Percentiles rank a stretch among this genome's conserved stretches.
phyloP scores from a whole-genome alignment of 2,329 filamentous ascomycete species.

The Hymenoscyphus occultus region DNA sequence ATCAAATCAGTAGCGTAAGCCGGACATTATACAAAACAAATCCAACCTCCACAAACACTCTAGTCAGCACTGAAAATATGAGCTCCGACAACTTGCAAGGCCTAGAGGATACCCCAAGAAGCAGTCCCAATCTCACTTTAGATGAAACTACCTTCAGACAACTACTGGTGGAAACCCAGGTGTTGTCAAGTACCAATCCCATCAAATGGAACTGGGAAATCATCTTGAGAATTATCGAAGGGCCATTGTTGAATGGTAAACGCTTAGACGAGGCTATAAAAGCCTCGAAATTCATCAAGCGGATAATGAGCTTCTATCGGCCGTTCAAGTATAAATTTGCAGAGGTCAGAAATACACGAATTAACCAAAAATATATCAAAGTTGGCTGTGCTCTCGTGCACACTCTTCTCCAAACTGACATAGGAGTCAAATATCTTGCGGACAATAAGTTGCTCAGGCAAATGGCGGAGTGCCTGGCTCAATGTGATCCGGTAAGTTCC shows the following conservation, averaged over 20 bases:
- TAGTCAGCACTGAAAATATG: constrained; percentile 28
- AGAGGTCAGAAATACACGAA: constrained; percentile 83
- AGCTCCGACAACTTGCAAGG: constrained; percentile 48
- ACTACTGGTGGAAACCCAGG: constrained; percentile 72
- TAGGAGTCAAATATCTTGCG: constrained; percentile 79
- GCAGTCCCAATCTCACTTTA: constrained; percentile 47
- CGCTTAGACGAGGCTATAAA: constrained; percentile 91
- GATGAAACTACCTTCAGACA: constrained; percentile 64
- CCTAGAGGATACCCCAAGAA: constrained; percentile 57
- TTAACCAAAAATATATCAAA: constrained; percentile 89
- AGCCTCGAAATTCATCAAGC: constrained; percentile 93
- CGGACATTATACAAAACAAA: constrained; percentile 82
- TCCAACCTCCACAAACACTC: constrained; percentile 40
- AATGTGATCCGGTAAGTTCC: constrained; percentile 76
- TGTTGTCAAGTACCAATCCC: constrained; percentile 85
- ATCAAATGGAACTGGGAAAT: constrained; percentile 98
- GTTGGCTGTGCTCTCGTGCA: constrained; percentile 87
- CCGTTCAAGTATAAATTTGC: constrained; percentile 97
- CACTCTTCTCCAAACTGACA: constrained; percentile 77
- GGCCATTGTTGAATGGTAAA: constrained; percentile 85
- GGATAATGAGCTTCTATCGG: constrained; percentile 89
- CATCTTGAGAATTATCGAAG: constrained; percentile 86
- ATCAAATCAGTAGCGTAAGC: constrained; percentile 97
- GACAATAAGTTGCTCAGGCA: constrained; percentile 93
- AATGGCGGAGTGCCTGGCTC: constrained; percentile 91